Evolutionary conservation across 768 basidiomycete genomes (phyloP).

Genomic region (Mycena pura): DNA sequence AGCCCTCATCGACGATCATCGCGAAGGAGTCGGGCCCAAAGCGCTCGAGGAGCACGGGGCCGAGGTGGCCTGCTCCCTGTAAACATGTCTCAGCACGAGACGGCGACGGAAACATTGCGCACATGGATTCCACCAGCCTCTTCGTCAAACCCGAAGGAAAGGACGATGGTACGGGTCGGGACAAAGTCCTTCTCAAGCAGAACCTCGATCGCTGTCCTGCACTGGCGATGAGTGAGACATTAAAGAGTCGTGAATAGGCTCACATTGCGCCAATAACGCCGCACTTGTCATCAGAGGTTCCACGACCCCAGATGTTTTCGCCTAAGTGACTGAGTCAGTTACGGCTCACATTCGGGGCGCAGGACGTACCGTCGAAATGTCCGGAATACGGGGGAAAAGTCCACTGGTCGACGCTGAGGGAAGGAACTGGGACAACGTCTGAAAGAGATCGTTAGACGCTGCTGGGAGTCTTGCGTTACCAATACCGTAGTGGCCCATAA

Average conservation of each 20-base stretch:
- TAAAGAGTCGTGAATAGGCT: not conserved
- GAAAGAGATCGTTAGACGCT: not conserved
- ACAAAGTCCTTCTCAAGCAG: constrained; percentile 22
- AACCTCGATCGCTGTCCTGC: constrained; percentile 20
- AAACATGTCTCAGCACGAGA: not conserved
- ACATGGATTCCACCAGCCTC: constrained; percentile 49
- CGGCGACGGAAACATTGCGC: not conserved
- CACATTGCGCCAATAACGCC: not conserved
- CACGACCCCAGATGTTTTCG: constrained; percentile 76
- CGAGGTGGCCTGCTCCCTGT: constrained; percentile 49
- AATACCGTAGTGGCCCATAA: constrained; percentile 59
- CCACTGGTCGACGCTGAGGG: constrained; percentile 63
- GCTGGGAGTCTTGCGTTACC: not conserved
- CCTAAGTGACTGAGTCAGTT: constrained; percentile 31
- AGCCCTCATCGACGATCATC: constrained; percentile 72
- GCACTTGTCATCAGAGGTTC: constrained; percentile 67
- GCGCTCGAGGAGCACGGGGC: constrained; percentile 43
- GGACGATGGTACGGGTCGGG: constrained; percentile 28
- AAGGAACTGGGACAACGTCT: constrained; percentile 77
- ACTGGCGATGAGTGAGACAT: not conserved
- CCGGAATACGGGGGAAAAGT: constrained; percentile 69
- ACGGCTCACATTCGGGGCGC: not conserved
- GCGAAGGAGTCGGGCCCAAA: constrained; percentile 65
- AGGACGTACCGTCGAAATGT: constrained; percentile 55
- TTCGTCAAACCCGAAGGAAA: constrained; percentile 61